phyloP scores from a whole-genome alignment of 805 yeast genomes.

The Metahyphopichia silvanorum region DNA sequence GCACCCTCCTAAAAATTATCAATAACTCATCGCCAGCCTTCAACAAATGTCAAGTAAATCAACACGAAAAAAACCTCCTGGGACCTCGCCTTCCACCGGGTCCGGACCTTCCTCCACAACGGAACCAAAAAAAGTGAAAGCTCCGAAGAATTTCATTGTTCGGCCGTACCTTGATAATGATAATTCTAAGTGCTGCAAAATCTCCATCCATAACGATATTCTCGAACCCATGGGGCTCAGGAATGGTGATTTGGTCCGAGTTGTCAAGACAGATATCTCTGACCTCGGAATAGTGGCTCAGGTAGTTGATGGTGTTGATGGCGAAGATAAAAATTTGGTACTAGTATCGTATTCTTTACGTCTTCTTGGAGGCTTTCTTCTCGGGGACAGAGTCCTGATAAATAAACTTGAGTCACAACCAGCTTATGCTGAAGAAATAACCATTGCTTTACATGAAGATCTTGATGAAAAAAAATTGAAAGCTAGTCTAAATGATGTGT shows the following conservation, averaged over 20 bases:
- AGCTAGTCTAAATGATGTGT: conserved; percentile 50
- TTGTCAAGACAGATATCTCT: conserved; percentile 42
- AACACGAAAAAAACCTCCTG: neutral
- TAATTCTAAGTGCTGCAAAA: conserved; percentile 34
- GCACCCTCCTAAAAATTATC: too few species aligned
- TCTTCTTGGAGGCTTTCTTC: conserved; percentile 36
- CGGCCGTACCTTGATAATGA: conserved; percentile 25
- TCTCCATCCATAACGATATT: conserved; percentile 40
- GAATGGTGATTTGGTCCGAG: conserved; percentile 43
- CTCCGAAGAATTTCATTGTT: conserved; percentile 40
- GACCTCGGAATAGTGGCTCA: conserved; percentile 44
- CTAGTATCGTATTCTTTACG: conserved; percentile 23
- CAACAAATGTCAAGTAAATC: conserved; percentile 15
- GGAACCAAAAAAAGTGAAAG: conserved; percentile 25
- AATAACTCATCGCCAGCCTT: conserved; percentile 8
- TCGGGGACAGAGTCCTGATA: conserved; percentile 48
- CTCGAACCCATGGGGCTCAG: conserved; percentile 45
- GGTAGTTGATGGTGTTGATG: conserved; percentile 32
- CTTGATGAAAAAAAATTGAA: conserved; percentile 15
- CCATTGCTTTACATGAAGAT: conserved; percentile 11
- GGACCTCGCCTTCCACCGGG: neutral
- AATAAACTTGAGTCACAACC: conserved; percentile 53
- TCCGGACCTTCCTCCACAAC: neutral
- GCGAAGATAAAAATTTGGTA: conserved; percentile 26
- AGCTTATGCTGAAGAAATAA: conserved; percentile 17